Conservation (phyloP, 2,329 filamentous ascomycete species). For the Tothia fuscella region DNA sequence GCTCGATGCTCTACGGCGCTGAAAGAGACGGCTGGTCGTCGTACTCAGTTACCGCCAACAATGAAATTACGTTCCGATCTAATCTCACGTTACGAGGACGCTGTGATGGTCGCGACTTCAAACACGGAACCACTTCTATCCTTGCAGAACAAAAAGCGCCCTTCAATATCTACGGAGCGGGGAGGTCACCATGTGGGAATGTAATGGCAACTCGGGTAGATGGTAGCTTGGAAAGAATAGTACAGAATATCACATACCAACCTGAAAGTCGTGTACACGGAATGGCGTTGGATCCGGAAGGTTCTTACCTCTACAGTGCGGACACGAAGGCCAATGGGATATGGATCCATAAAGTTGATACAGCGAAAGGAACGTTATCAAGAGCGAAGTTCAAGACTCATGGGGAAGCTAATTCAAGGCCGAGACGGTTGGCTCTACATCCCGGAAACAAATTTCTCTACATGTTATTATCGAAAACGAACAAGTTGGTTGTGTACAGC, state of each 20-base stretch:
- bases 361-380: neutral
- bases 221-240: conserved; percentile 47
- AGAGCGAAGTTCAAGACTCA: neutral
- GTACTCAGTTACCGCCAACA: neutral
- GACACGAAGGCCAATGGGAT: conserved; percentile 1
- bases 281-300: conserved; percentile 2
- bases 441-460: conserved; percentile 2
- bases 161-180: conserved; percentile 5
- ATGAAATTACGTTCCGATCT: conserved; percentile 1
- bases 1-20: conserved; percentile 1
- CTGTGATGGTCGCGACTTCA: conserved; percentile 1
- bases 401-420: neutral
- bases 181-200: conserved; percentile 3
- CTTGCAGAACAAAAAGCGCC: neutral
- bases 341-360: conserved; percentile 2
- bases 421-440: conserved; percentile 3
- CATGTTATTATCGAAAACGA: conserved; percentile 2
- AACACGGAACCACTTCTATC: conserved; percentile 2
- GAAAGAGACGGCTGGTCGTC: conserved; percentile 7
- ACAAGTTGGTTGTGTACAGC: conserved; percentile 3
- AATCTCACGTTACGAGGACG: conserved; percentile 1
- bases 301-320: conserved; percentile 3
- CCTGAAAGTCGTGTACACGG: neutral
- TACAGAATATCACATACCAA: conserved; percentile 6
- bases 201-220: conserved; percentile 1